Evolutionary conservation across 1,284 basidiomycete genomes (phyloP).

Genomic region (Cerioporus squamosus): DNA sequence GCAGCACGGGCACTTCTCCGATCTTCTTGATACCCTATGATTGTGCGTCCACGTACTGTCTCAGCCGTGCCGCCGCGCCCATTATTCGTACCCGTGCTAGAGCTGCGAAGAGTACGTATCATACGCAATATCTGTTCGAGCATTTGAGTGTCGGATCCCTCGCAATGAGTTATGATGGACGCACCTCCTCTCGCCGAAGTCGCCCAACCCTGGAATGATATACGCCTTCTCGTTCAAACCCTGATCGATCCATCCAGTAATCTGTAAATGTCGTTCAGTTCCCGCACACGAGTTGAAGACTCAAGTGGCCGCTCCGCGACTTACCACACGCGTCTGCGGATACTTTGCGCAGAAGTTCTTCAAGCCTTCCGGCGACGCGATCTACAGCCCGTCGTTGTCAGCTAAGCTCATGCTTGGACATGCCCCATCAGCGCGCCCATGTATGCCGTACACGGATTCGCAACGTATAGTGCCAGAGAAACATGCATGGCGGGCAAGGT

Average conservation of each 20-base stretch:
- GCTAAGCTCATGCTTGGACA: neutral
- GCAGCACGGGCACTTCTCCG: too few species aligned
- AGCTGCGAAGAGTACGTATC: neutral
- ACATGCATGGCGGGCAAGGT: neutral
- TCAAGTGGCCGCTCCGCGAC: constrained; percentile 33
- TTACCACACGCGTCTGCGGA: constrained; percentile 83
- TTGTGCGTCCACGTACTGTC: too few species aligned
- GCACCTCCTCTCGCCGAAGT: constrained; percentile 89
- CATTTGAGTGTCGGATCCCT: neutral
- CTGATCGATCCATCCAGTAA: constrained; percentile 97
- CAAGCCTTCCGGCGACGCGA: constrained; percentile 92
- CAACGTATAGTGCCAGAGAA: neutral
- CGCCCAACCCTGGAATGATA: constrained; percentile 88
- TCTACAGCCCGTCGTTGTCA: constrained; percentile 49
- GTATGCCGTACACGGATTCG: too few species aligned
- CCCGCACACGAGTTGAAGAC: too few species aligned
- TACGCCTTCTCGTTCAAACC: constrained; percentile 91
- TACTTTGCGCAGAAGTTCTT: constrained; percentile 81
- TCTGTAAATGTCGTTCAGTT: constrained; percentile 43
- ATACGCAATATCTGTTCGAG: constrained; percentile 21
- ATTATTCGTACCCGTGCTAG: too few species aligned
- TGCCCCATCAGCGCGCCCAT: too few species aligned
- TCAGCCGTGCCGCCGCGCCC: too few species aligned
- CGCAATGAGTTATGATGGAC: constrained; percentile 13
- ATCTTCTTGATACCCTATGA: too few species aligned